These are phyloP conservation scores for Kwoniella heveanensis DNA, from an alignment of 768 basidiomycete genomes.

Conservation along the genomic window DNA sequence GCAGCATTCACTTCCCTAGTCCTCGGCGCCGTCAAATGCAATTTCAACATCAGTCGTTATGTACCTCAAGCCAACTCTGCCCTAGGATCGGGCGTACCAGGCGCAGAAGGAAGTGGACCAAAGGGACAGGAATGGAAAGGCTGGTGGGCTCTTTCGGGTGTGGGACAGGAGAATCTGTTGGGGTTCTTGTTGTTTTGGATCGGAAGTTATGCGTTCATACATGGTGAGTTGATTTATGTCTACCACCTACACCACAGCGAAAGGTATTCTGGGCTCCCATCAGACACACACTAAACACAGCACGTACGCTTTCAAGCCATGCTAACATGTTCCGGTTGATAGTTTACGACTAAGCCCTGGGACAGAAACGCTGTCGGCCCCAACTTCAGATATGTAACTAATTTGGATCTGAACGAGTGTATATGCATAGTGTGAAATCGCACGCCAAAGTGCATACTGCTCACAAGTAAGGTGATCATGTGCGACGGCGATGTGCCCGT, in stretches of 20 bases:
- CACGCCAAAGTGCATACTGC: no score
- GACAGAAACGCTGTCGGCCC: not conserved
- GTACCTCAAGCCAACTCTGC: conserved; percentile 43
- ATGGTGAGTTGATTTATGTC: conserved; percentile 44
- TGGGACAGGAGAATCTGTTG: conserved; percentile 86
- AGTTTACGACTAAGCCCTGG: conserved; percentile 23
- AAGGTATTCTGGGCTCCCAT: no score
- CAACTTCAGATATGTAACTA: no score
- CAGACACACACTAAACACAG: no score
- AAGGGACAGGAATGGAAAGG: conserved; percentile 59
- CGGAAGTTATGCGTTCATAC: conserved; percentile 69
- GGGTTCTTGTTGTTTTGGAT: conserved; percentile 94
- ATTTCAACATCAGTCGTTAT: conserved; percentile 56
- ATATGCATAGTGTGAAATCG: no score
- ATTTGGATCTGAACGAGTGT: no score
- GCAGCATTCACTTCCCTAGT: conserved; percentile 69
- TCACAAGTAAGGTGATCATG: no score
- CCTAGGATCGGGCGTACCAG: not conserved
- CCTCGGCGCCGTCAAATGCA: conserved; percentile 72
- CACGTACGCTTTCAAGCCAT: no score
- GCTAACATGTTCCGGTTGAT: not conserved
- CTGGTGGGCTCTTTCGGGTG: conserved; percentile 64
- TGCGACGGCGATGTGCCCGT: no score
- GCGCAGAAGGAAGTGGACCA: conserved; percentile 59
- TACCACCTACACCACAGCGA: no score